Evolutionary conservation across 169 alveolate genomes (phyloP).

Genomic region (Plasmodium gaboni): DNA sequence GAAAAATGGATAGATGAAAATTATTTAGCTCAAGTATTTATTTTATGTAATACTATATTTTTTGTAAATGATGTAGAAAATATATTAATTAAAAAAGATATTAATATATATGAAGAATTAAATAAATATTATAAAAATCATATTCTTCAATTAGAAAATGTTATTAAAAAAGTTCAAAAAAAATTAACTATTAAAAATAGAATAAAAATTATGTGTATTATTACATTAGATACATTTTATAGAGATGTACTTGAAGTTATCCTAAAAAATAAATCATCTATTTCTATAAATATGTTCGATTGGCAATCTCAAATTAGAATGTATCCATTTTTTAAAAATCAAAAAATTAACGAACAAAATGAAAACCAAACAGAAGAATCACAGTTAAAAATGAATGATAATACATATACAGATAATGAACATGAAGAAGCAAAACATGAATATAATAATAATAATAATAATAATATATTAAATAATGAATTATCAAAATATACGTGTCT

Average conservation of each 20-base stretch:
- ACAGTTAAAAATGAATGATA: neutral
- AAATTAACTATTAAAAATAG: slow-evolving; percentile 89
- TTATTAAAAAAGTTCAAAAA: slow-evolving; percentile 94
- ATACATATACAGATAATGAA: neutral
- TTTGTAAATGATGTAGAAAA: slow-evolving; percentile 76
- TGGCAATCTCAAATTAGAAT: slow-evolving; percentile 97
- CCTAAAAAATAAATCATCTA: slow-evolving; percentile 88
- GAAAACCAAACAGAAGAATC: neutral
- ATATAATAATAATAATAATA: slow-evolving; percentile 8
- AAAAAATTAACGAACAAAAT: neutral
- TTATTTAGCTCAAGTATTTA: slow-evolving; percentile 62
- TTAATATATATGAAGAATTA: slow-evolving; percentile 81
- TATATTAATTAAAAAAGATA: slow-evolving; percentile 79
- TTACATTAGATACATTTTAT: slow-evolving; percentile 96
- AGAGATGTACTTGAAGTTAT: slow-evolving; percentile 95
- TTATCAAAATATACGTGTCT: no score
- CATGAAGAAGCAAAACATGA: slow-evolving; percentile 84
- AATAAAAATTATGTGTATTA: slow-evolving; percentile 94
- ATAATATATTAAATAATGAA: slow-evolving; percentile 6
- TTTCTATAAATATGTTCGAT: slow-evolving; percentile 93
- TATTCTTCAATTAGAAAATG: slow-evolving; percentile 86
- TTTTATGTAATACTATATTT: slow-evolving; percentile 62
- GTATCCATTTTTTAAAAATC: slow-evolving; percentile 77
- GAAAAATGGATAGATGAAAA: slow-evolving; percentile 73
- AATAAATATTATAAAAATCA: slow-evolving; percentile 84